phyloP scores from a whole-genome alignment of 495 filamentous ascomycete genomes.

The Thozetella sp. region DNA sequence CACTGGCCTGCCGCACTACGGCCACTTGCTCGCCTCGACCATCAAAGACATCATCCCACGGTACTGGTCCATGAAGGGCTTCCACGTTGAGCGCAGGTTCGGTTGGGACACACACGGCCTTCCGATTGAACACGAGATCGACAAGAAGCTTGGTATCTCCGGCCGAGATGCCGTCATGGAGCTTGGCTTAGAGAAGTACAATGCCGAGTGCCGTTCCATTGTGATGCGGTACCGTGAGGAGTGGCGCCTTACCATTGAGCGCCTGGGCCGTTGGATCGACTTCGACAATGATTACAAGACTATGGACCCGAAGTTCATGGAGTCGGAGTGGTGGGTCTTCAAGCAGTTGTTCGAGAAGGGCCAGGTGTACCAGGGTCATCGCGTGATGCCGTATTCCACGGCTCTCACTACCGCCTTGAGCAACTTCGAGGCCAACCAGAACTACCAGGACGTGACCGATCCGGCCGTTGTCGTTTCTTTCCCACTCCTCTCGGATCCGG shows the following conservation, averaged over 20 bases:
- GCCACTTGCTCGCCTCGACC: slow-evolving; percentile 91
- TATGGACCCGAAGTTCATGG: slow-evolving; percentile 95
- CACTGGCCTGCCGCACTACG: slow-evolving; percentile 86
- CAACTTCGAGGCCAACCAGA: slow-evolving; percentile 93
- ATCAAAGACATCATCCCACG: slow-evolving; percentile 97
- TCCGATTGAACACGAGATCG: slow-evolving; percentile 96
- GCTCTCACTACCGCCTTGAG: slow-evolving; percentile 86
- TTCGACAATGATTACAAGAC: slow-evolving; percentile 99
- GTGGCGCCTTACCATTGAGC: slow-evolving; percentile 88
- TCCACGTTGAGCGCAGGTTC: slow-evolving; percentile 74
- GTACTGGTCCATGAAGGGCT: slow-evolving; percentile 98
- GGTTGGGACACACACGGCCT: slow-evolving; percentile 93
- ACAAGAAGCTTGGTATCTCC: slow-evolving; percentile 93
- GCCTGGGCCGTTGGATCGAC: slow-evolving; percentile 96
- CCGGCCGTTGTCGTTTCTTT: slow-evolving; percentile 91
- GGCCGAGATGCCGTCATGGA: slow-evolving; percentile 86
- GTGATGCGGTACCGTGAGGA: slow-evolving; percentile 91
- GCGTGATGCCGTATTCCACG: slow-evolving; percentile 95
- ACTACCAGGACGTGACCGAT: slow-evolving; percentile 92
- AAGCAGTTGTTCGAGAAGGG: slow-evolving; percentile 90
- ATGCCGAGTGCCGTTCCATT: slow-evolving; percentile 88
- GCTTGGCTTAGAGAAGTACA: slow-evolving; percentile 89
- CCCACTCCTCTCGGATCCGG: slow-evolving; percentile 75
- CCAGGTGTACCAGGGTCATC: slow-evolving; percentile 83
- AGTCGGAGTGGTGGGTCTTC: slow-evolving; percentile 96